These are phyloP conservation scores for Thalassiosira livingstoniorum DNA, from an alignment of 352 stramenopile genomes.

Conservation along the genomic window DNA sequence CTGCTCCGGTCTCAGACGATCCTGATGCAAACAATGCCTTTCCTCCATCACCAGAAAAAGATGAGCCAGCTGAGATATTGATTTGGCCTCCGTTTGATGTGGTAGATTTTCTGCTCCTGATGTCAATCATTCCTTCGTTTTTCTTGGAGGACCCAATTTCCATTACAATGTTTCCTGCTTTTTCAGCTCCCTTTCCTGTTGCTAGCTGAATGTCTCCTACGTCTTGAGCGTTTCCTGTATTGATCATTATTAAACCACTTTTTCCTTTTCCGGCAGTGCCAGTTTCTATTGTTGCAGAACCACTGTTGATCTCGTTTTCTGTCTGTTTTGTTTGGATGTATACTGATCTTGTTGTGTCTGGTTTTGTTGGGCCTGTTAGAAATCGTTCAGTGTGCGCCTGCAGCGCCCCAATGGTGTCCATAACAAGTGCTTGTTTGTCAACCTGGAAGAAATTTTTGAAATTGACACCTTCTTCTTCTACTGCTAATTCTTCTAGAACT, in stretches of 20 bases:
- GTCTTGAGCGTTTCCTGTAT: conserved; percentile 10
- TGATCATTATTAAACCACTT: conserved; percentile 32
- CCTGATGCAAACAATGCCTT: conserved; percentile 12
- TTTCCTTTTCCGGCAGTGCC: conserved; percentile 24
- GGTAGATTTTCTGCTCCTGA: conserved; percentile 26
- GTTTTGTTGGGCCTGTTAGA: conserved; percentile 12
- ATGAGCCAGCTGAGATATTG: conserved; percentile 32
- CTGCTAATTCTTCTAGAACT: conserved; percentile 85
- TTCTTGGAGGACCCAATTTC: not conserved
- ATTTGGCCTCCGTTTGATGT: conserved; percentile 27
- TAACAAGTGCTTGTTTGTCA: conserved; percentile 91
- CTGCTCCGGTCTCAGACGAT: conserved; percentile 23
- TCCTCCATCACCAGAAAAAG: conserved; percentile 30
- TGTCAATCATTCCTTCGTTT: not conserved
- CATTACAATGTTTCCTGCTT: not conserved
- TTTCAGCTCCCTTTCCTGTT: not conserved
- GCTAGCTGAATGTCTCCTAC: not conserved
- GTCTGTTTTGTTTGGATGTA: conserved; percentile 29
- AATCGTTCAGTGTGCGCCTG: conserved; percentile 45
- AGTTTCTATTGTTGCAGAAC: conserved; percentile 42
- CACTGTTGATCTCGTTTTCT: conserved; percentile 23
- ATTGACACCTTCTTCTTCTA: conserved; percentile 90
- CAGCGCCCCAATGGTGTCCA: conserved; percentile 83
- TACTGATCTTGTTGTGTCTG: conserved; percentile 37
- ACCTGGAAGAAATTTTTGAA: conserved; percentile 93